Percentiles rank a stretch among this genome's conserved stretches.
phyloP scores from a whole-genome alignment of 2,329 filamentous ascomycete species.

The Arthroderma uncinatum region DNA sequence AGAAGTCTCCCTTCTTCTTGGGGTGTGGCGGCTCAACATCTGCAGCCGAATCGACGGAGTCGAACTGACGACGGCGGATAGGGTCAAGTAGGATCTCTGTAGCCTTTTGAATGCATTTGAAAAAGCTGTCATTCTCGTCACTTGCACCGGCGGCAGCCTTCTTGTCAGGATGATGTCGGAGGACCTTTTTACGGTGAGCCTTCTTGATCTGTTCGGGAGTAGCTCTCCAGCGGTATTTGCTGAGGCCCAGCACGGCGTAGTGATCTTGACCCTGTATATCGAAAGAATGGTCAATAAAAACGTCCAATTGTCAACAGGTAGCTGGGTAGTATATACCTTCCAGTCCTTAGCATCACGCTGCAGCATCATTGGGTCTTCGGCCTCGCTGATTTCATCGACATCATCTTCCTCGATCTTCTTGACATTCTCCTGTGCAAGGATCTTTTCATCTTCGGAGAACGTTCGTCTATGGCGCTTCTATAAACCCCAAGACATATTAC shows the following conservation, averaged over 20 bases:
- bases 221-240: conserved; percentile 82
- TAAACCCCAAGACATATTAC: conserved; percentile 9
- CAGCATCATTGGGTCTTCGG: conserved; percentile 86
- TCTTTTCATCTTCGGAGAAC: conserved; percentile 95
- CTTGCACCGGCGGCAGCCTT: conserved; percentile 78
- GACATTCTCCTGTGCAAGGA: conserved; percentile 86
- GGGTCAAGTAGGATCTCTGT: conserved; percentile 89
- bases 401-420: conserved; percentile 94
- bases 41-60: conserved; percentile 89
- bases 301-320: neutral
- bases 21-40: conserved; percentile 86
- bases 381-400: conserved; percentile 80
- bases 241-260: conserved; percentile 88
- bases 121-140: conserved; percentile 89
- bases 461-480: conserved; percentile 83
- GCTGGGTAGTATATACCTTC: conserved; percentile 56
- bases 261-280: conserved; percentile 71
- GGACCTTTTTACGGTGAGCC: conserved; percentile 98
- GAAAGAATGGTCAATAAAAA: neutral
- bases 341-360: conserved; percentile 95
- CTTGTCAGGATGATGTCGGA: conserved; percentile 98
- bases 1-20: conserved; percentile 76
- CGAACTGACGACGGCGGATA: conserved; percentile 83
- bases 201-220: conserved; percentile 98
- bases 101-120: conserved; percentile 99